phyloP scores from a whole-genome alignment of 495 filamentous ascomycete genomes.

The Penicillium arizonense region DNA sequence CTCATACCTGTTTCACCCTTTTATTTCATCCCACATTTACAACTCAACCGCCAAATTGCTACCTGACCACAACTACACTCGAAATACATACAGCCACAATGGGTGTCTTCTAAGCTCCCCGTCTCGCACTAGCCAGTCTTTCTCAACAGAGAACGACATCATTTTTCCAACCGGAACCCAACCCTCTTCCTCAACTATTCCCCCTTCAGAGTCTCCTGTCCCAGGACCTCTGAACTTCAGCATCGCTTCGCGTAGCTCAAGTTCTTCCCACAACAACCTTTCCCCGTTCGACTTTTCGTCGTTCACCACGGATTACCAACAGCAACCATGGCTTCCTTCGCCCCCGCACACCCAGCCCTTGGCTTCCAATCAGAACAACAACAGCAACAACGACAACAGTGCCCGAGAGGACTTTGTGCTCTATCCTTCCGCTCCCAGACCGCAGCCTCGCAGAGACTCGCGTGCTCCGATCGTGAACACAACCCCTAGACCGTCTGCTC shows the following conservation, averaged over 20 bases:
- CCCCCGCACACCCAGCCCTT: conserved; percentile 45
- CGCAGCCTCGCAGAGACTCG: conserved; percentile 39
- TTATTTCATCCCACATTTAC: conserved; percentile 4
- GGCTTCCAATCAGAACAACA: conserved; percentile 46
- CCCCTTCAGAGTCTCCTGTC: conserved; percentile 45
- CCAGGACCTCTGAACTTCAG: conserved; percentile 57
- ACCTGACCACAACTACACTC: conserved; percentile 24
- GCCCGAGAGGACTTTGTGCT: conserved; percentile 48
- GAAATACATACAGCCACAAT: conserved; percentile 37
- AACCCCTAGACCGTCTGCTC: conserved; percentile 38
- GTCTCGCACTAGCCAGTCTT: conserved; percentile 33
- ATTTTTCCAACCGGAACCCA: conserved; percentile 45
- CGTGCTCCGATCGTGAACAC: conserved; percentile 34
- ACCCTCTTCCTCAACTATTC: conserved; percentile 35
- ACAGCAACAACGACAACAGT: conserved; percentile 41
- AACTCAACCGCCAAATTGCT: conserved; percentile 24
- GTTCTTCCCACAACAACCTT: conserved; percentile 45
- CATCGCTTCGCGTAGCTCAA: conserved; percentile 52
- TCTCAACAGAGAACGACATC: conserved; percentile 48
- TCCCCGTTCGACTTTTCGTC: conserved; percentile 54
- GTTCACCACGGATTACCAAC: conserved; percentile 64
- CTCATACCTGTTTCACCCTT: conserved; percentile 7
- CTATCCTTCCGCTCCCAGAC: conserved; percentile 32
- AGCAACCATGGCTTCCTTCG: conserved; percentile 62
- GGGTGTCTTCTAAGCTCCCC: conserved; percentile 50